Base-by-base conservation (phyloP, 2,329 filamentous ascomycete species). In the Monilinia vaccinii-corymbosi region DNA sequence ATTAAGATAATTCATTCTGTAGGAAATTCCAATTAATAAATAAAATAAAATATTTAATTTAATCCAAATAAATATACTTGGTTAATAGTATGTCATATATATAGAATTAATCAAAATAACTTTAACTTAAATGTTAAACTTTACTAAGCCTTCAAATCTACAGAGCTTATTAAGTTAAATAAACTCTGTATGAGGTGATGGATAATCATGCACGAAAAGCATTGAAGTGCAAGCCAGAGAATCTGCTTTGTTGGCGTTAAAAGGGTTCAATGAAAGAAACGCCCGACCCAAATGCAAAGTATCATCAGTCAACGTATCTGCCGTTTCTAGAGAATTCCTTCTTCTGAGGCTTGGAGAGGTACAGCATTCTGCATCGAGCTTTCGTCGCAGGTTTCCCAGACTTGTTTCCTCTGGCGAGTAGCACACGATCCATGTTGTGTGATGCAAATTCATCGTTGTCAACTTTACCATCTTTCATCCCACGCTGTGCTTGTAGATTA, bases 391-490 rank as follows among this genome's bases (percentile, higher is more conserved):
- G n/a, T 23, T n/a, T 51, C 2, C 25, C 40, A 55, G 23, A 45
- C 28, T 44, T 25, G 34, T 32, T 42, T 28, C 25, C 23, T 42
- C n/a, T 23, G 11, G 11, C 4, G 7, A 25, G 53, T 56, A 14
- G 28, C 31, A 56, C 53, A 31, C 47, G 53, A 56, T 48, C 31
- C 46, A 21, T 58, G 7, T 10, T n/a, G 45, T 31, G 45, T 40
- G n/a, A 18, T 40, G 28, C n/a, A 58, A 21, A 32, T 18, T 44
- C 51, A 55, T 55, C 51, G 51, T 23, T 55, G 38, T 55, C n/a
- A 55, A 55, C 28, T 55, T 55, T 55, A 55, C 51, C 51, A 55
- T 45, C 51, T 55, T 44, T 44, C 11, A 55, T 44, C 28, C 38
- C 38, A 55, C 51, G 51, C 38, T 55, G 38, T 55, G 38, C 21